Conservation (phyloP, 148 eudicot species). For the Cornus suecica region DNA sequence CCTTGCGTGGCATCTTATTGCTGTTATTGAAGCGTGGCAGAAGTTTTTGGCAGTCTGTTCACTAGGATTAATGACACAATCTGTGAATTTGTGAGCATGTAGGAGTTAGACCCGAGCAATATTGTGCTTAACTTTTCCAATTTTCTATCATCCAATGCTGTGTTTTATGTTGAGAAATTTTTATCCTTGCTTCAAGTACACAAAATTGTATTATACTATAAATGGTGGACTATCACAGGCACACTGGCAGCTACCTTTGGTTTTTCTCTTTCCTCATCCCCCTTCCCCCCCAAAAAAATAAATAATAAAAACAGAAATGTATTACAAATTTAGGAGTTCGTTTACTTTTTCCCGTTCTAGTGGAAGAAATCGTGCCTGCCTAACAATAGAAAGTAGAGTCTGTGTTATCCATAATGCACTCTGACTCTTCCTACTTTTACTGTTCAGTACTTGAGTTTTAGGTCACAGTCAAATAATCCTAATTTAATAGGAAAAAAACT, state of each 20-base stretch:
- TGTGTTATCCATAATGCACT: not conserved
- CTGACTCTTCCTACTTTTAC: not conserved
- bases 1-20: not conserved
- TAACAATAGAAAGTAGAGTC: not conserved
- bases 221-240: not conserved
- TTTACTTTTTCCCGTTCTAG: not conserved
- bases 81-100: not conserved
- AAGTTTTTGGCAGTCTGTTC: not conserved
- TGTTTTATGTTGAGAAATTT: not conserved
- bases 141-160: not conserved
- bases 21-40: not conserved
- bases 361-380: not conserved
- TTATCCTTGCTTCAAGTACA: not conserved
- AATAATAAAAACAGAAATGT: too few relatives aligned
- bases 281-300: too few relatives aligned
- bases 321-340: too few relatives aligned
- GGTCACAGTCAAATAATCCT: not conserved
- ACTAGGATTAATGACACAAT: not conserved
- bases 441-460: not conserved
- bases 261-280: too few relatives aligned
- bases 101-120: not conserved
- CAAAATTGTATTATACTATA: not conserved
- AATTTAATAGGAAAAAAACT: too few relatives aligned
- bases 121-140: not conserved
- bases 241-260: too few relatives aligned